A percentile compares a stretch with the other conserved stretches of the same genome.
These are phyloP conservation scores for Sphaerostilbella broomeana DNA, from an alignment of 2,329 filamentous ascomycete genomes.

Conservation along the genomic window DNA sequence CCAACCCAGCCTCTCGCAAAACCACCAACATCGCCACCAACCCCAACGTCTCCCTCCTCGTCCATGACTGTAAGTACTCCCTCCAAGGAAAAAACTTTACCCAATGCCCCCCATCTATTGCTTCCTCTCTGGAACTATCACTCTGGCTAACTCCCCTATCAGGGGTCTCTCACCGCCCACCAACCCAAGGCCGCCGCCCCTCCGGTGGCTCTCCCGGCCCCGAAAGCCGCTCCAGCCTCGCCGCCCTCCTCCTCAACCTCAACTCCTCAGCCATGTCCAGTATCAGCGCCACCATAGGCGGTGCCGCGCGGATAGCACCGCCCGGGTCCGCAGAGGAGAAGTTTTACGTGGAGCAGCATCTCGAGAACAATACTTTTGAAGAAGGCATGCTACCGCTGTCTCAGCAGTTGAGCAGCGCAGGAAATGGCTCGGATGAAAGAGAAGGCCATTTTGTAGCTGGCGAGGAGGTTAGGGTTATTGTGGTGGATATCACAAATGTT, in stretches of 20 bases:
- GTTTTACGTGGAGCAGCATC: constrained; percentile 76
- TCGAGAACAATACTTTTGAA: constrained; percentile 88
- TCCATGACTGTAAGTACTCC: constrained; percentile 68
- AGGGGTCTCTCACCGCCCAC: constrained; percentile 87
- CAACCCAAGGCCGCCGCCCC: constrained; percentile 56
- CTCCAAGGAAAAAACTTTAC: too few relatives aligned
- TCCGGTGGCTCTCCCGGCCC: constrained; percentile 58
- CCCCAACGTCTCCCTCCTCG: constrained; percentile 83
- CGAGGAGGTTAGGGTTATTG: constrained; percentile 78
- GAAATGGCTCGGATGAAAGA: constrained; percentile 39
- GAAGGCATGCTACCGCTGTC: constrained; percentile 35
- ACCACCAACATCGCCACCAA: constrained; percentile 77
- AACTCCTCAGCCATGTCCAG: constrained; percentile 82
- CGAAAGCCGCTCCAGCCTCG: constrained; percentile 65
- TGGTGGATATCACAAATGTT: constrained; percentile 77
- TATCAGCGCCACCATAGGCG: constrained; percentile 91
- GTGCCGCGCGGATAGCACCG: constrained; percentile 68
- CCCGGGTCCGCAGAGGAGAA: constrained; percentile 71
- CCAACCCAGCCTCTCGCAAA: constrained; percentile 71
- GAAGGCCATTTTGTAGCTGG: constrained; percentile 67
- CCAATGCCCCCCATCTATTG: too few relatives aligned
- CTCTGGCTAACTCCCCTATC: too few relatives aligned
- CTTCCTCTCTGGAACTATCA: too few relatives aligned
- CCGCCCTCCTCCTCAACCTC: constrained; percentile 78
- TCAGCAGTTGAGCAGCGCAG: constrained; percentile 31